Percentiles rank a stretch among this genome's conserved stretches.
Evolutionary conservation across 2,329 filamentous ascomycete genomes (phyloP).

Genomic region (Emergomyces africanus): DNA sequence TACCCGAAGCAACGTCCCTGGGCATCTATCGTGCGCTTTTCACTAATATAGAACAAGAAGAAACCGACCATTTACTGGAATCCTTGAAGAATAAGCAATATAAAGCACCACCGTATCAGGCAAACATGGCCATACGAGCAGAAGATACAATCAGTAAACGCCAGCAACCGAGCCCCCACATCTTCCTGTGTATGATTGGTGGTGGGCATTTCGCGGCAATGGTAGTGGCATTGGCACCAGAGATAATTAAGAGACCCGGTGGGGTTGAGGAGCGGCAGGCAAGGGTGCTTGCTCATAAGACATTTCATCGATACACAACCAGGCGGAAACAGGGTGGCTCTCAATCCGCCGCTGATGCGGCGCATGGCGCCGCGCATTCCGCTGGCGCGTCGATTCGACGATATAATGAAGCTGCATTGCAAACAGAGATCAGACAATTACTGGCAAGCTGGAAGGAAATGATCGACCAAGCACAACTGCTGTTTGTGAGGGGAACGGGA

Average conservation of each 20-base stretch:
- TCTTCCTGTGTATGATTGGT: conserved; percentile 97
- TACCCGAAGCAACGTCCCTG: conserved; percentile 68
- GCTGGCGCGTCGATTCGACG: conserved; percentile 80
- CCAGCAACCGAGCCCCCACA: conserved; percentile 54
- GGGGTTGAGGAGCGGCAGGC: conserved; percentile 73
- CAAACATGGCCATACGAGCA: conserved; percentile 24
- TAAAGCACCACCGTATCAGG: conserved; percentile 38
- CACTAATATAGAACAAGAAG: conserved; percentile 55
- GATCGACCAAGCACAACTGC: conserved; percentile 69
- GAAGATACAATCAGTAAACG: conserved; percentile 47
- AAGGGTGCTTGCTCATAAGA: conserved; percentile 86
- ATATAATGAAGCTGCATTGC: conserved; percentile 85
- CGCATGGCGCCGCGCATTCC: conserved; percentile 89
- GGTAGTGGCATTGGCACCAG: conserved; percentile 78
- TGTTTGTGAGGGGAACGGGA: conserved; percentile 85
- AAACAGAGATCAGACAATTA: conserved; percentile 73
- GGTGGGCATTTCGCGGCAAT: conserved; percentile 96
- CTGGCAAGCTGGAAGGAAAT: conserved; percentile 73
- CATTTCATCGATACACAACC: conserved; percentile 94
- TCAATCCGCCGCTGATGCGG: conserved; percentile 84
- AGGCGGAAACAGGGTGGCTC: conserved; percentile 90
- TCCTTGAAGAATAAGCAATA: conserved; percentile 67
- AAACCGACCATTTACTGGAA: conserved; percentile 50
- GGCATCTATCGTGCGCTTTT: conserved; percentile 80
- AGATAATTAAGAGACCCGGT: conserved; percentile 54